phyloP scores from a whole-genome alignment of 2,329 filamentous ascomycete species.

The Sphaceloma murrayae region DNA sequence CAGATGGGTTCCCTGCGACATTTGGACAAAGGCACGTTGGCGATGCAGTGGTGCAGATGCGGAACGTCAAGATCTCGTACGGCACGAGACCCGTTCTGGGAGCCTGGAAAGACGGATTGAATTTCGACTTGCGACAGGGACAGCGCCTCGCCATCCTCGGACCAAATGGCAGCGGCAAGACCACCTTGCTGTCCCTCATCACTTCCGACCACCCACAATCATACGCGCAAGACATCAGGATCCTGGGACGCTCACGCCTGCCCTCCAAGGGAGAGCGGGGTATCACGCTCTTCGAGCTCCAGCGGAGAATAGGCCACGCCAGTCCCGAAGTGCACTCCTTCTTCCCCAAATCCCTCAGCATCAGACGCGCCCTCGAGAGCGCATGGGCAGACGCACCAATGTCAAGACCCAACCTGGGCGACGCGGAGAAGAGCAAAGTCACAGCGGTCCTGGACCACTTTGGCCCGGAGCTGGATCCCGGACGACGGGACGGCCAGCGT shows the following conservation, averaged over 20 bases:
- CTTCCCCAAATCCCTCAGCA: constrained; percentile 67
- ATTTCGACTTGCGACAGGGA: constrained; percentile 74
- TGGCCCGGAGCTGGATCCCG: constrained; percentile 61
- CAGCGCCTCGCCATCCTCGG: constrained; percentile 90
- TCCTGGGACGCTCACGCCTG: constrained; percentile 75
- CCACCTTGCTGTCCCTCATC: constrained; percentile 82
- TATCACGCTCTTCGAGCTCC: constrained; percentile 86
- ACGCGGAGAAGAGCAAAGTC: constrained; percentile 49
- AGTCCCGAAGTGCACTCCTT: constrained; percentile 90
- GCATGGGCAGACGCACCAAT: constrained; percentile 87
- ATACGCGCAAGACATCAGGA: constrained; percentile 75
- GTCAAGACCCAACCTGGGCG: constrained; percentile 55
- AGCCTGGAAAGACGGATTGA: constrained; percentile 64
- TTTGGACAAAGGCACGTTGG: constrained; percentile 35
- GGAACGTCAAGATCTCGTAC: constrained; percentile 73
- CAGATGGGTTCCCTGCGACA: constrained; percentile 24
- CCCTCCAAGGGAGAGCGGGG: constrained; percentile 62
- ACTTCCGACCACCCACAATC: constrained; percentile 94
- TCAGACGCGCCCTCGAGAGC: constrained; percentile 68
- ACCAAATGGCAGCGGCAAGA: constrained; percentile 90
- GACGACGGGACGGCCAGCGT: too few species aligned
- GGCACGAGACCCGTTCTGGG: constrained; percentile 64
- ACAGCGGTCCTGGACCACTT: constrained; percentile 69
- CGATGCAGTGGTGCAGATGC: constrained; percentile 75
- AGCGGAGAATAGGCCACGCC: constrained; percentile 80